These are phyloP conservation scores for Aspergillus pseudoglaucus DNA, from an alignment of 2,329 filamentous ascomycete genomes.

Conservation along the genomic window DNA sequence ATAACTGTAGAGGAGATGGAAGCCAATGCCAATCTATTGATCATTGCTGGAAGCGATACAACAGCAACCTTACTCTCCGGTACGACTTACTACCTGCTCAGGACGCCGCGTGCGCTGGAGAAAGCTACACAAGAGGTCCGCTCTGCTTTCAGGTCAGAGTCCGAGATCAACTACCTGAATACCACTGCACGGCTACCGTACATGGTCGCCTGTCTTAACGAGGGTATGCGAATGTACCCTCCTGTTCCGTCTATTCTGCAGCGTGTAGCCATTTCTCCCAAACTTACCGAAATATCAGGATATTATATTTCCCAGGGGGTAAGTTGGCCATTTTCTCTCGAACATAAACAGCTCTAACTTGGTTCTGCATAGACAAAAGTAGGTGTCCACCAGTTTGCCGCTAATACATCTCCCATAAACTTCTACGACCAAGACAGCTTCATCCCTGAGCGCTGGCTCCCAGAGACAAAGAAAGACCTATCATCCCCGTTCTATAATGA, in stretches of 20 bases:
- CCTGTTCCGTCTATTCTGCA: constrained; percentile 14
- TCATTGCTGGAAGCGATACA: constrained; percentile 38
- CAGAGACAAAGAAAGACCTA: constrained; percentile 6
- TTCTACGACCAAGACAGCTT: constrained; percentile 42
- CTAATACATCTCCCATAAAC: constrained; percentile 37
- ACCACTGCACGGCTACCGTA: constrained; percentile 25
- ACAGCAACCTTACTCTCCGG: constrained; percentile 41
- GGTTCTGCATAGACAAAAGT: constrained; percentile 31
- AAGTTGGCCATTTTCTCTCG: neutral
- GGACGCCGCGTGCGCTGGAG: constrained; percentile 22
- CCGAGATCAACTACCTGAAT: constrained; percentile 33
- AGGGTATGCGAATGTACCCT: constrained; percentile 37
- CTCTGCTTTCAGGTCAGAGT: constrained; percentile 25
- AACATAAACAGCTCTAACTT: neutral
- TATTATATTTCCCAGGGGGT: constrained; percentile 1
- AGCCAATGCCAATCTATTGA: constrained; percentile 25
- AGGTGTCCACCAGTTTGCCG: constrained; percentile 38
- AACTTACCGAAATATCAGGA: constrained; percentile 3
- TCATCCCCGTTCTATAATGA: constrained; percentile 34
- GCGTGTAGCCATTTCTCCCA: constrained; percentile 4
- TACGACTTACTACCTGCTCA: constrained; percentile 36
- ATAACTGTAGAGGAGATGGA: constrained; percentile 27
- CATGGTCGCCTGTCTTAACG: constrained; percentile 35
- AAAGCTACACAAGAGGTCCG: constrained; percentile 36
- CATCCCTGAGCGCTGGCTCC: constrained; percentile 44